phyloP scores from a whole-genome alignment of 2,329 filamentous ascomycete species.

The Helicocarpus griseus region DNA sequence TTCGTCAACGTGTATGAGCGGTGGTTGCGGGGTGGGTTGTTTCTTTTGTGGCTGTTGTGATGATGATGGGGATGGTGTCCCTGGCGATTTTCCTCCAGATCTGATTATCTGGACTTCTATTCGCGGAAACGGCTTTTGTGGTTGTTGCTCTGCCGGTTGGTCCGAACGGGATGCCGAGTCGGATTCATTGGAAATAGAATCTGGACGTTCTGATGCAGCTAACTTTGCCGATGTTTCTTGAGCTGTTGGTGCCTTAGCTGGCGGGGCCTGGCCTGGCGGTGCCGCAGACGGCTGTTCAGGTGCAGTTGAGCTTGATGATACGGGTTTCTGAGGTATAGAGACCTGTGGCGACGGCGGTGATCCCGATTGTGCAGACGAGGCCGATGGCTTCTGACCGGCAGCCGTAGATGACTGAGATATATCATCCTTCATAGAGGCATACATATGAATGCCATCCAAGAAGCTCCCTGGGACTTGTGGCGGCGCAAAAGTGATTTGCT shows the following conservation, averaged over 20 bases:
- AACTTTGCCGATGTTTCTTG: background rate
- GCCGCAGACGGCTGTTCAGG: conserved; percentile 2
- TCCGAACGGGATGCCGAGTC: background rate
- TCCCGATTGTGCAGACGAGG: background rate
- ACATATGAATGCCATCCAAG: conserved; percentile 18
- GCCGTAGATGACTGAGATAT: background rate
- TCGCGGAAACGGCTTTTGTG: background rate
- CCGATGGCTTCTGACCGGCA: background rate
- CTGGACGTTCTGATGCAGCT: conserved; percentile 6
- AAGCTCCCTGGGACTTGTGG: conserved; percentile 9
- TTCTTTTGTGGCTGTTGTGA: conserved; percentile 6
- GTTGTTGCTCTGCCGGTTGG: background rate
- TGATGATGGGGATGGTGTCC: background rate
- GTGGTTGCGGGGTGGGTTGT: background rate
- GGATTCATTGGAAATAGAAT: background rate
- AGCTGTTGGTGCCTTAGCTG: background rate
- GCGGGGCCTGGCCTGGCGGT: background rate
- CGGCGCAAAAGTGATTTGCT: conserved; percentile 1
- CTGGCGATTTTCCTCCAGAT: background rate
- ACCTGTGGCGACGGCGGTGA: background rate
- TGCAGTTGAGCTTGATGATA: conserved; percentile 1
- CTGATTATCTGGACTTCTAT: background rate
- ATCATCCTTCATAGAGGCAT: conserved; percentile 16
- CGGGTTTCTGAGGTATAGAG: background rate
- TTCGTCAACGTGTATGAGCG: background rate